phyloP scores from a whole-genome alignment of 345 rosid species.

The Eucalyptus virginea region DNA sequence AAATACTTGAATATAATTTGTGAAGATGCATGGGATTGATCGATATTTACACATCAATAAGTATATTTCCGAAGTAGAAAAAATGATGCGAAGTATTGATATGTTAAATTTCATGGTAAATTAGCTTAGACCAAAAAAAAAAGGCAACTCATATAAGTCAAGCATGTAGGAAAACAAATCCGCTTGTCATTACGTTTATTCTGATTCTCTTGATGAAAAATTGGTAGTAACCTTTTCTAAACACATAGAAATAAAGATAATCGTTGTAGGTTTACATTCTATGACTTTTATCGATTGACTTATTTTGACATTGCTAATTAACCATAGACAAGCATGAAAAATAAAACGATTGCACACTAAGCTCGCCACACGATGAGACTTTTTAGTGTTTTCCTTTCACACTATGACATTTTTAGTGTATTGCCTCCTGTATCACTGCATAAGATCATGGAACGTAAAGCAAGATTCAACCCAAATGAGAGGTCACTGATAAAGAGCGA shows the following conservation, averaged over 20 bases:
- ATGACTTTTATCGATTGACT: not conserved
- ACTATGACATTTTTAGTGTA: not conserved
- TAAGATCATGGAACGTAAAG: not conserved
- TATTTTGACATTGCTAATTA: not conserved
- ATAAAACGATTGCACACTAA: not conserved
- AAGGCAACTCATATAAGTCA: not conserved
- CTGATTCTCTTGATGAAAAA: not conserved
- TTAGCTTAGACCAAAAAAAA: not conserved
- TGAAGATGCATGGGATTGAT: not conserved
- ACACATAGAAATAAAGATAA: not conserved
- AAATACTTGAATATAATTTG: not conserved
- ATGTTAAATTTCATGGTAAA: not conserved
- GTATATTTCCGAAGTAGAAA: not conserved
- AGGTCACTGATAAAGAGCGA: not conserved
- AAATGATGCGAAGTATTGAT: not conserved
- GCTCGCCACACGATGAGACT: not conserved
- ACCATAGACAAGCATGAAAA: not conserved
- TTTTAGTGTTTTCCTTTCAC: not conserved
- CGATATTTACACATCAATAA: not conserved
- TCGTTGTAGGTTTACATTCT: not conserved
- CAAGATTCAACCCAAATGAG: not conserved
- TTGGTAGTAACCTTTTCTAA: not conserved
- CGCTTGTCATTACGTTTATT: not conserved
- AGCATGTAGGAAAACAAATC: not conserved
- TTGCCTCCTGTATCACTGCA: not conserved